Percentiles rank a stretch among this genome's conserved stretches.
Evolutionary conservation across 331 rosid species (phyloP).

Genomic region (Acacia pycnantha): DNA sequence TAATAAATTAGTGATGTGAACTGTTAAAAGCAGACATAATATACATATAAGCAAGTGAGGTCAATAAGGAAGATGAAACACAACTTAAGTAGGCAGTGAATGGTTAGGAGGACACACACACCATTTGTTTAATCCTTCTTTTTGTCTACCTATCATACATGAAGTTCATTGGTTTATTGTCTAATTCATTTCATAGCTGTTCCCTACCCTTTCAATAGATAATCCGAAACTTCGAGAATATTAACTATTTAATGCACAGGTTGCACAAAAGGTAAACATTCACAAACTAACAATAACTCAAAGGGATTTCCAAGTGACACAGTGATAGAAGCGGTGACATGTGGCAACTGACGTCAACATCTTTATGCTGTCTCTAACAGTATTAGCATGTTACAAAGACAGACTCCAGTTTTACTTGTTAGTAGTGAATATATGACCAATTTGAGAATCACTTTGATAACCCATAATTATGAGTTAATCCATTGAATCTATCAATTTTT

Average conservation of each 20-base stretch:
- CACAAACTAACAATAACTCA: not conserved
- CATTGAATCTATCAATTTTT: conserved; percentile 18
- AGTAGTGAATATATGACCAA: conserved; percentile 16
- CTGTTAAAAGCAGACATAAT: not conserved
- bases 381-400: not conserved
- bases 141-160: not conserved
- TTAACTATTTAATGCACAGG: not conserved
- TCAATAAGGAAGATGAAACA: not conserved
- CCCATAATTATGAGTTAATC: not conserved
- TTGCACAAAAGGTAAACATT: not conserved
- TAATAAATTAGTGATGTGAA: not conserved
- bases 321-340: not conserved
- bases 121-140: not conserved
- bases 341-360: not conserved
- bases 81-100: not conserved
- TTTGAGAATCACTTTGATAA: not conserved
- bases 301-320: not conserved
- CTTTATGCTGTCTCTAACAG: not conserved
- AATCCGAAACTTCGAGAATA: not conserved
- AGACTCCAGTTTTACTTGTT: not conserved
- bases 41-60: not conserved
- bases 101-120: not conserved
- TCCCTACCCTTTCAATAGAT: not conserved
- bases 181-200: not conserved
- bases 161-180: not conserved